Base-by-base conservation (phyloP, 2,329 filamentous ascomycete genomes). In the Amylocarpus encephaloides region DNA sequence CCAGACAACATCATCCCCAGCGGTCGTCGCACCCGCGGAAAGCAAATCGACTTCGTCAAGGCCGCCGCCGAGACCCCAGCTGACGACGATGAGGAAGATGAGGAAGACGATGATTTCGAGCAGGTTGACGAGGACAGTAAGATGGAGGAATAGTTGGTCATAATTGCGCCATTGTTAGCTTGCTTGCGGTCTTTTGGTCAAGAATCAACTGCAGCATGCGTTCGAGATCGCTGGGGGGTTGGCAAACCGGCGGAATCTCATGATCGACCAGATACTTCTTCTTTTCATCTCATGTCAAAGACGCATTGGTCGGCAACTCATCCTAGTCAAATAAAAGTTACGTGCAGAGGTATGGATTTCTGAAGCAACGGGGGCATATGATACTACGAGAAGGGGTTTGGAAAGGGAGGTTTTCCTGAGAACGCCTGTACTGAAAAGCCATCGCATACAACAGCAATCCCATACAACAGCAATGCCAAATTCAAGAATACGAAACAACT, bases 1-100 rank as follows among this genome's bases (percentile, higher is more conserved):
- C 75, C 80, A 50, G 80, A 80, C 68, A 97, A 97, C 78, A 95
- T 97, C 68, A 83, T 97, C 66, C 68, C 73, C 52, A 79, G 77
- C 58, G 85, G 85, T 56, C 81, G 84, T 63, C 92, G 93, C 70
- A 97, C 92, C 57, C 92, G 92, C 65, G 91, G 91, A 66, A 88
- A 88, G 70, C 79, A 83, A 65, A 96, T 97, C 68, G 88, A 97
- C 77, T 97, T 88, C 72, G 86, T 86, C 64, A 90, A 95, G 75
- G 91, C 91, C 16, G 89, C 88, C 22, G 78, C 86, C 70, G 83
- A 95, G 70, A 79, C 86, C 62, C 82, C 80, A 42, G 80, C 76
- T 57, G 80, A 82, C n/a, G 83, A 87, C 6, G 86, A 91, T 5
- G 86, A 88, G 12, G 84, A 92, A 29, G 88, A 90, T 40, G 86